Conservation (phyloP, 2,329 filamentous ascomycete species). For the Lojkania enalia region DNA sequence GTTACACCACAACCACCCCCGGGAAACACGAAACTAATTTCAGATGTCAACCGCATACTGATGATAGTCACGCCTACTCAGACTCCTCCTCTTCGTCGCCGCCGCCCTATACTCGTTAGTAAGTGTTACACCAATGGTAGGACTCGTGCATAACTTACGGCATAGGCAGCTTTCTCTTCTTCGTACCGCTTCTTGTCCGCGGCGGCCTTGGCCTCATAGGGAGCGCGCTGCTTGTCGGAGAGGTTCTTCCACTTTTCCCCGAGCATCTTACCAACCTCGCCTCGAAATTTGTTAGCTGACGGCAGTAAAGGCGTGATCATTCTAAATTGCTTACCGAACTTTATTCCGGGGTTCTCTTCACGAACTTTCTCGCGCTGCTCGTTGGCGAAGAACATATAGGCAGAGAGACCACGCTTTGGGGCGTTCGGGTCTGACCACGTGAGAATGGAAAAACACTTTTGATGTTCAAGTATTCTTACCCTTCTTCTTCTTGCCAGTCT, state of each 20-base stretch:
- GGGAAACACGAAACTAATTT: conserved; percentile 12
- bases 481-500: conserved; percentile 71
- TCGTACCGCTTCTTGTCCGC: conserved; percentile 99
- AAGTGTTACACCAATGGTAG: neutral
- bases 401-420: conserved; percentile 97
- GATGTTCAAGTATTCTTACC: conserved; percentile 46
- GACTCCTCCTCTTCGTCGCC: conserved; percentile 49
- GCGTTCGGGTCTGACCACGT: conserved; percentile 79
- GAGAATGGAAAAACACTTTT: too few relatives aligned
- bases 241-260: conserved; percentile 99
- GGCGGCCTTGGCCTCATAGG: conserved; percentile 96
- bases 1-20: conserved; percentile 29
- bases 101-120: conserved; percentile 16
- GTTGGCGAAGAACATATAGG: conserved; percentile 99
- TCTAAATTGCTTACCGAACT: conserved; percentile 69
- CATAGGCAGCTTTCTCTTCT: conserved; percentile 87
- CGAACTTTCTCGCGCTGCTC: conserved; percentile 98
- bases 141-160: conserved; percentile 27
- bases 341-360: conserved; percentile 96
- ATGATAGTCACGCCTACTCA: conserved; percentile 34
- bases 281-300: conserved; percentile 49
- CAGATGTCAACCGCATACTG: conserved; percentile 2
- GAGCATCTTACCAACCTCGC: conserved; percentile 96
- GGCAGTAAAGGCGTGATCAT: neutral
- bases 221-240: conserved; percentile 86